These are phyloP conservation scores for Aspergillus sp. DNA, from an alignment of 2,329 filamentous ascomycete species.

Conservation along the genomic window DNA sequence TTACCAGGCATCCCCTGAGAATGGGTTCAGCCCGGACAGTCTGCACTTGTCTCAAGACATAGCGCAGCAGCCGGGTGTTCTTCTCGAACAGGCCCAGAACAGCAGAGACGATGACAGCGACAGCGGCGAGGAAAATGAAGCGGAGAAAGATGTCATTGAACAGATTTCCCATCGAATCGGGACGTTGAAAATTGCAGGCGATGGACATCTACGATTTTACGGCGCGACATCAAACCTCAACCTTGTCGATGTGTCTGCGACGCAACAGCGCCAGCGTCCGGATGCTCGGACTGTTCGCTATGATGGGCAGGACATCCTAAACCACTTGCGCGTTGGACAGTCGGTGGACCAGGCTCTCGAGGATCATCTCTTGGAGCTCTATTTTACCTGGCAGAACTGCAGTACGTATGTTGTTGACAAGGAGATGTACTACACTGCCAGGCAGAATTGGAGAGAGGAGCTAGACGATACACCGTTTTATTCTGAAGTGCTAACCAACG, in stretches of 20 bases:
- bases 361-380: slow-evolving; percentile 47
- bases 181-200: slow-evolving; percentile 44
- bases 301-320: slow-evolving; percentile 42
- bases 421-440: slow-evolving; percentile 39
- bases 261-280: slow-evolving; percentile 14
- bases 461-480: slow-evolving; percentile 42
- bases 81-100: slow-evolving; percentile 22
- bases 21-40: slow-evolving; percentile 26
- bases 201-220: slow-evolving; percentile 47
- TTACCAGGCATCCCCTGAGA: slow-evolving; percentile 19
- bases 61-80: slow-evolving; percentile 24
- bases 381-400: slow-evolving; percentile 52
- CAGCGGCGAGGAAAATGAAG: slow-evolving; percentile 40
- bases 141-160: slow-evolving; percentile 41
- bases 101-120: slow-evolving; percentile 30
- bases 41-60: slow-evolving; percentile 28
- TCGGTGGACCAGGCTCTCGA: slow-evolving; percentile 43
- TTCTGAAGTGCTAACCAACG: slow-evolving; percentile 43
- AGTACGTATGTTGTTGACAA: slow-evolving; percentile 48
- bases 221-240: slow-evolving; percentile 48
- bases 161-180: slow-evolving; percentile 47
- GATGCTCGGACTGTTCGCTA: slow-evolving; percentile 40
- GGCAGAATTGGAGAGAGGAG: slow-evolving; percentile 35
- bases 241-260: slow-evolving; percentile 39
- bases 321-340: slow-evolving; percentile 44